Percentiles rank a stretch among this genome's conserved stretches.
Conservation (phyloP, 352 stramenopile genomes). For the Detonula confervacea region DNA sequence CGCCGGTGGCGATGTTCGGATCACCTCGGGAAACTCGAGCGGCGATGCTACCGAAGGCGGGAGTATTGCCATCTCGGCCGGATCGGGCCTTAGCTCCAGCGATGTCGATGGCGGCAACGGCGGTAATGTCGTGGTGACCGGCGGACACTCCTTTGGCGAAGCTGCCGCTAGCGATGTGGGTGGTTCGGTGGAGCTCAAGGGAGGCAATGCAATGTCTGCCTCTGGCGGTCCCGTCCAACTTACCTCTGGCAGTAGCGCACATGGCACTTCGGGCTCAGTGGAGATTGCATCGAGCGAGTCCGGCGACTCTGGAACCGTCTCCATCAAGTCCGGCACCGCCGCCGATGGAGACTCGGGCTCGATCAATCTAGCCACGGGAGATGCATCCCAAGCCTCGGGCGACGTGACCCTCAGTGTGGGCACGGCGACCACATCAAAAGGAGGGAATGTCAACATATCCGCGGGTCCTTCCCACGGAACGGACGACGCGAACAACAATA, state of each 20-base stretch:
- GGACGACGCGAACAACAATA: conserved; percentile 11
- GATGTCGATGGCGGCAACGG: conserved; percentile 24
- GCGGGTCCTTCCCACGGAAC: conserved; percentile 38
- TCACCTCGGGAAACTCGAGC: conserved; percentile 34
- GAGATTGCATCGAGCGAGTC: conserved; percentile 83
- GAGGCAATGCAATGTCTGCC: conserved; percentile 24
- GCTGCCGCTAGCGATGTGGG: conserved; percentile 23
- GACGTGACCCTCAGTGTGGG: conserved; percentile 86
- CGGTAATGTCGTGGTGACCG: conserved; percentile 37
- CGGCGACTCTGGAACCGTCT: conserved; percentile 79
- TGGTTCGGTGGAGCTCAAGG: conserved; percentile 30
- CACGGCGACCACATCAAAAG: conserved; percentile 31
- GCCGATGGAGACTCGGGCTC: conserved; percentile 82
- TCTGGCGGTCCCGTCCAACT: conserved; percentile 38
- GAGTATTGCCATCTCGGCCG: conserved; percentile 19
- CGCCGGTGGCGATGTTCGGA: conserved; percentile 15
- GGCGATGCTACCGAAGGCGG: conserved; percentile 35
- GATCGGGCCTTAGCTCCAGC: background rate
- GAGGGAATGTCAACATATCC: conserved; percentile 45
- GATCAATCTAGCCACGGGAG: conserved; percentile 85
- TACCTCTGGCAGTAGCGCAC: conserved; percentile 39
- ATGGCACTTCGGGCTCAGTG: conserved; percentile 64
- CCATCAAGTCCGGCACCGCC: conserved; percentile 83
- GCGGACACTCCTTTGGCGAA: conserved; percentile 34
- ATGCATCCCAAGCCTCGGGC: conserved; percentile 82